Conservation (phyloP, 2,329 filamentous ascomycete genomes). For the Ceratocystis albifundus region DNA sequence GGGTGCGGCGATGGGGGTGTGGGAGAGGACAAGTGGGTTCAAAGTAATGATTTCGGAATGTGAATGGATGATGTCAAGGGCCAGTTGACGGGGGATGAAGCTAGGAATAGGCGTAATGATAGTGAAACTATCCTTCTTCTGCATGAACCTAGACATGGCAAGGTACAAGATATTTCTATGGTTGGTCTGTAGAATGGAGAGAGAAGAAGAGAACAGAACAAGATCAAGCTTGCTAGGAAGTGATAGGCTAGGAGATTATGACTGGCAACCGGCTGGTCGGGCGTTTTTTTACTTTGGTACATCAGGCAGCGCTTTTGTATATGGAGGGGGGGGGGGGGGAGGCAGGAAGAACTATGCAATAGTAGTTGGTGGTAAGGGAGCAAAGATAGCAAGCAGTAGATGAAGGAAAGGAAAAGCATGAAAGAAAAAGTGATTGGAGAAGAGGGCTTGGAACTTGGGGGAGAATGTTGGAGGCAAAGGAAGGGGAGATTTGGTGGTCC, state of each 20-base stretch:
- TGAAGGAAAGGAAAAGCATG: background rate
- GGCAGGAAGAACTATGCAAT: background rate
- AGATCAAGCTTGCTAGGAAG: background rate
- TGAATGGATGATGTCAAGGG: conserved; percentile 59
- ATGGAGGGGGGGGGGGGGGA: too few relatives aligned
- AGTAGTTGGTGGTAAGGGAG: background rate
- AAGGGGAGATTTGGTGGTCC: background rate
- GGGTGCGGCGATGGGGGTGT: conserved; percentile 53
- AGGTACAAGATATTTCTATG: background rate
- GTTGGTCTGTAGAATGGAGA: background rate
- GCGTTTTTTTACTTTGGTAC: background rate
- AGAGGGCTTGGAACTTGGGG: background rate
- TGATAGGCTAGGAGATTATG: background rate
- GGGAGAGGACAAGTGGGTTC: conserved; percentile 54
- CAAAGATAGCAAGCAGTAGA: background rate
- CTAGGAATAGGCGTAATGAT: conserved; percentile 58
- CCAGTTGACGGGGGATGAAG: conserved; percentile 59
- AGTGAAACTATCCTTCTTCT: conserved; percentile 55
- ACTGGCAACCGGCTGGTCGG: background rate
- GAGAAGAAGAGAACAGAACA: background rate
- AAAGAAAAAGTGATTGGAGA: background rate
- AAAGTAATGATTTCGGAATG: conserved; percentile 60
- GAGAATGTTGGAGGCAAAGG: background rate
- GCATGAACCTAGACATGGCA: conserved; percentile 35
- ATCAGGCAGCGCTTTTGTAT: background rate